Conservation (phyloP, 1,139 yeast species). For the Geotrichum australiense region DNA sequence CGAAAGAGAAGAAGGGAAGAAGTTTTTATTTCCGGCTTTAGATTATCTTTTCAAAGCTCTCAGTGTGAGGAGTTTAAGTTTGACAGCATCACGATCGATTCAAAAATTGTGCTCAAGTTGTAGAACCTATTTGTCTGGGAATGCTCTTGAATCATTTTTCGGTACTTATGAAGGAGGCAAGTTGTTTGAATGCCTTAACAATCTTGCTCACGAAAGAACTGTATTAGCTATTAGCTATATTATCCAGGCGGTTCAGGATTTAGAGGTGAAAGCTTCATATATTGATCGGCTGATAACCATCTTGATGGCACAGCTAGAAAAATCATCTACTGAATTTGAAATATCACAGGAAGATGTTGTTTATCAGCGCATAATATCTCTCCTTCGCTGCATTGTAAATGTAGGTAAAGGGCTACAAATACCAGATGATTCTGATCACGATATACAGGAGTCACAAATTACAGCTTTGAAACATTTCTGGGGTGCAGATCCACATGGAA, state of each 20-base stretch:
- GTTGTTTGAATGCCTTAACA: conserved; percentile 17
- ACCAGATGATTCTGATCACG: conserved; percentile 27
- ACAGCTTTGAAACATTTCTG: conserved; percentile 26
- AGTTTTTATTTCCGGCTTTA: conserved; percentile 28
- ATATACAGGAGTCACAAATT: conserved; percentile 6
- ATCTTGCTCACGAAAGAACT: conserved; percentile 32
- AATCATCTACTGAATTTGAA: conserved; percentile 7
- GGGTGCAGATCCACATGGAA: conserved; percentile 38
- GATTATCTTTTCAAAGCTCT: conserved; percentile 35
- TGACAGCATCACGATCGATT: conserved; percentile 35
- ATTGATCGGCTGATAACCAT: conserved; percentile 25
- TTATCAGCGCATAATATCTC: conserved; percentile 34
- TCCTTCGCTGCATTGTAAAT: conserved; percentile 56
- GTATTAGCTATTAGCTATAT: conserved; percentile 35
- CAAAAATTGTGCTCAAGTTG: conserved; percentile 35
- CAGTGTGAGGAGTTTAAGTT: conserved; percentile 25
- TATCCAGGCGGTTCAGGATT: conserved; percentile 28
- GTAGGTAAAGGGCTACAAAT: conserved; percentile 56
- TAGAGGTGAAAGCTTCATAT: conserved; percentile 24
- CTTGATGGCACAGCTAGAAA: conserved; percentile 22
- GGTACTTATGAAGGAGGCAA: conserved; percentile 28
- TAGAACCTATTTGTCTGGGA: conserved; percentile 25
- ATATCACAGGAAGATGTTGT: conserved; percentile 15
- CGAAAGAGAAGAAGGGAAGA: conserved; percentile 25
- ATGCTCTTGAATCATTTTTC: conserved; percentile 30